Percentiles rank a stretch among this genome's conserved stretches.
These are phyloP conservation scores for Aquanectria penicillioides DNA, from an alignment of 2,329 filamentous ascomycete species.

Conservation along the genomic window DNA sequence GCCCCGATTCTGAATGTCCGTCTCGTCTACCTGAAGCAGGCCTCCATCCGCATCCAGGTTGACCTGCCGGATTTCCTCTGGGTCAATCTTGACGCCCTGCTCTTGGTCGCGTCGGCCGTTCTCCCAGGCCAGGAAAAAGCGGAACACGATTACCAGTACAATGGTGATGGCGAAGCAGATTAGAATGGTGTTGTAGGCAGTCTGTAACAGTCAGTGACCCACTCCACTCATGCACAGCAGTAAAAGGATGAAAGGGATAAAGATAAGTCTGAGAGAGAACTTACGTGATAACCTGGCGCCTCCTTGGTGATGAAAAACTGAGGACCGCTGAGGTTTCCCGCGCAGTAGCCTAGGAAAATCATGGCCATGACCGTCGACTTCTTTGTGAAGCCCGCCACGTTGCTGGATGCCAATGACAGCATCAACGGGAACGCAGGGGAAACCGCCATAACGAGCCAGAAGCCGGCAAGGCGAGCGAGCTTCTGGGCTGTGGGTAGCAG, in stretches of 20 bases:
- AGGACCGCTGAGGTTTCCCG: slow-evolving; percentile 67
- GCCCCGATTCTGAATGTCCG: slow-evolving; percentile 21
- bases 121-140: slow-evolving; percentile 41
- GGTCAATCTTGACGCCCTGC: slow-evolving; percentile 21
- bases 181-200: slow-evolving; percentile 22
- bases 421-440: slow-evolving; percentile 52
- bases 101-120: slow-evolving; percentile 20
- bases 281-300: slow-evolving; percentile 20
- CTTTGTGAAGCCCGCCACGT: slow-evolving; percentile 70
- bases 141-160: slow-evolving; percentile 12
- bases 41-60: slow-evolving; percentile 17
- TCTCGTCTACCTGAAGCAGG: slow-evolving; percentile 25
- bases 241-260: neutral
- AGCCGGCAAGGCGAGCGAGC: slow-evolving; percentile 31
- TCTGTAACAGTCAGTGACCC: slow-evolving; percentile 10
- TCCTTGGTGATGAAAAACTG: slow-evolving; percentile 45
- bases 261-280: neutral
- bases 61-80: slow-evolving; percentile 23
- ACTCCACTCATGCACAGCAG: neutral
- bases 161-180: slow-evolving; percentile 25
- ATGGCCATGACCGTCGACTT: slow-evolving; percentile 67
- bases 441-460: slow-evolving; percentile 63
- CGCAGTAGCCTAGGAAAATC: slow-evolving; percentile 66
- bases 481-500: slow-evolving; percentile 24
- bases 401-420: slow-evolving; percentile 65